A percentile compares a stretch with the other conserved stretches of the same genome.
Evolutionary conservation across 306 rosid genomes (phyloP).

Genomic region (Fragaria nilgerrensis): DNA sequence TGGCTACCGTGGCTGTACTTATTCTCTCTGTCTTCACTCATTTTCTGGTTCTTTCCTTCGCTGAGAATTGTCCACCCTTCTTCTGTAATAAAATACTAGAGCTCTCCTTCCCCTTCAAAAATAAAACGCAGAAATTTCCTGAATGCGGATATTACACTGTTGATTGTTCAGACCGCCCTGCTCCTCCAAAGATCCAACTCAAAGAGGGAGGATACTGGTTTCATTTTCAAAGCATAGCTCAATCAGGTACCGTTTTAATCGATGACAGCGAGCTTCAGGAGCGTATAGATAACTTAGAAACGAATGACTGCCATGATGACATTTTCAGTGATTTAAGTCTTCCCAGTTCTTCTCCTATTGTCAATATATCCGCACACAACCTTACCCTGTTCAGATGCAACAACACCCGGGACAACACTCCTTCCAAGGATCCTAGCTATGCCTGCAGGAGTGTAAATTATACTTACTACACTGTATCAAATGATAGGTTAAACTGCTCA

Average conservation of each 20-base stretch:
- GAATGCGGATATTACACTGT: background rate
- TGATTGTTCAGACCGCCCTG: rapidly evolving
- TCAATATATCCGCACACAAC: rapidly evolving
- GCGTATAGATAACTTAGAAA: background rate
- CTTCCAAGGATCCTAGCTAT: rapidly evolving
- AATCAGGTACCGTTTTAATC: rapidly evolving
- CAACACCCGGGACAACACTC: rapidly evolving
- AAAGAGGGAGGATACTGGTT: slow-evolving; percentile 1
- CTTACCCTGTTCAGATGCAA: background rate
- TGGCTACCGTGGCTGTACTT: slow-evolving; percentile 17
- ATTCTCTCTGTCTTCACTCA: background rate
- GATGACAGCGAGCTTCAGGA: rapidly evolving
- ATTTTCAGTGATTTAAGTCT: background rate
- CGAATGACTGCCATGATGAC: rapidly evolving
- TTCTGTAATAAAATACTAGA: rapidly evolving
- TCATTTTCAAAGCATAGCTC: rapidly evolving
- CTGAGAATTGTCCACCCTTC: slow-evolving; percentile 10
- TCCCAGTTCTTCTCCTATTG: rapidly evolving
- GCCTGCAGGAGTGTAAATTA: rapidly evolving
- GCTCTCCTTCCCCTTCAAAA: background rate
- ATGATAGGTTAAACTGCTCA: background rate
- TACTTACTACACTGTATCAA: background rate
- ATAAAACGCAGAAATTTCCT: rapidly evolving
- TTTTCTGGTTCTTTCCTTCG: slow-evolving; percentile 7
- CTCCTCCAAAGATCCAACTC: background rate